These are phyloP conservation scores for Clonostachys chloroleuca DNA, from an alignment of 2,329 filamentous ascomycete genomes.

Conservation along the genomic window DNA sequence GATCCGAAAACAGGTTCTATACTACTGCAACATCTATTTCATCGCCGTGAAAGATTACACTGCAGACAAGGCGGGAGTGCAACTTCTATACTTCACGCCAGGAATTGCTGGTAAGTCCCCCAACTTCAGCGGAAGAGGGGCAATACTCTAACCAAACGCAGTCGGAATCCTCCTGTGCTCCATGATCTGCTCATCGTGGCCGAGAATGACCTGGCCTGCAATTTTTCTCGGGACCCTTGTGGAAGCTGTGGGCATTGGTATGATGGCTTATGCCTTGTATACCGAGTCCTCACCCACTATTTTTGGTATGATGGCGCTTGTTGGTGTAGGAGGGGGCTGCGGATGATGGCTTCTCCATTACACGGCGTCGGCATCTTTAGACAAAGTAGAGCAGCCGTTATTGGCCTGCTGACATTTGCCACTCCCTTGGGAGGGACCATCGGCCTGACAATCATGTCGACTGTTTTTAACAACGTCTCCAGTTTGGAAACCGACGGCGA, in stretches of 20 bases:
- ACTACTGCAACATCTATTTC: slow-evolving; percentile 68
- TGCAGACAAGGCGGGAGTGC: slow-evolving; percentile 45
- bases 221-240: slow-evolving; percentile 51
- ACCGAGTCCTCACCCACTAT: slow-evolving; percentile 41
- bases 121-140: too few species aligned
- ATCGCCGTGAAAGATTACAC: slow-evolving; percentile 49
- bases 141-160: not conserved
- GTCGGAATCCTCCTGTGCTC: slow-evolving; percentile 54
- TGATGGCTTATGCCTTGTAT: slow-evolving; percentile 54
- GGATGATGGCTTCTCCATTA: slow-evolving; percentile 61
- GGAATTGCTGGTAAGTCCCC: slow-evolving; percentile 48
- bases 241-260: slow-evolving; percentile 52
- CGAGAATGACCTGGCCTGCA: slow-evolving; percentile 55
- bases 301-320: slow-evolving; percentile 63
- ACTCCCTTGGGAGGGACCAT: slow-evolving; percentile 61
- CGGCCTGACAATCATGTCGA: slow-evolving; percentile 62
- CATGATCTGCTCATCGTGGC: slow-evolving; percentile 55
- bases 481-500: slow-evolving; percentile 15
- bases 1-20: slow-evolving; percentile 47
- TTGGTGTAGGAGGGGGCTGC: slow-evolving; percentile 59
- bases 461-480: slow-evolving; percentile 60
- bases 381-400: slow-evolving; percentile 49
- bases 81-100: slow-evolving; percentile 60
- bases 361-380: slow-evolving; percentile 62
- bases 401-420: slow-evolving; percentile 55